Evolutionary conservation across 2,329 filamentous ascomycete genomes (phyloP).

Genomic region (Colletotrichum sp.): DNA sequence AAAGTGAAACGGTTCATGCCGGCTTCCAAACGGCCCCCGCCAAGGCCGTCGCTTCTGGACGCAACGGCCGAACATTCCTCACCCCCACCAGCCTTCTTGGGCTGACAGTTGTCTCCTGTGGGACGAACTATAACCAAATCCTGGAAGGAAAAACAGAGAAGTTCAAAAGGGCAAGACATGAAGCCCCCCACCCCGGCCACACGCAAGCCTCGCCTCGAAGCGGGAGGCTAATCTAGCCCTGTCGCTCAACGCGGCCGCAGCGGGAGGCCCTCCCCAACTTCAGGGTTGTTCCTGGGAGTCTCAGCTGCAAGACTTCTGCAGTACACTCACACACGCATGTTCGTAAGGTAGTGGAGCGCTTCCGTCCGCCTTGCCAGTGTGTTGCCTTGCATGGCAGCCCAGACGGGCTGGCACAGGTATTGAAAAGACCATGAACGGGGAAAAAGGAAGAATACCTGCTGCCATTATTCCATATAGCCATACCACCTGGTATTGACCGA

Average conservation of each 20-base stretch:
- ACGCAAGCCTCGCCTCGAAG: conserved; percentile 10
- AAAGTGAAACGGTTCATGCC: not conserved
- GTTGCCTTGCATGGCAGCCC: not conserved
- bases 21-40: not conserved
- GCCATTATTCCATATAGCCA: not conserved
- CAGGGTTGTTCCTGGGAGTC: conserved; percentile 8
- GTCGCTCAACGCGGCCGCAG: not conserved
- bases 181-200: conserved; percentile 41
- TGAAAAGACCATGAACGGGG: not conserved
- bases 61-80: not conserved
- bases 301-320: conserved; percentile 9
- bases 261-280: not conserved
- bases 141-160: not conserved
- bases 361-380: not conserved
- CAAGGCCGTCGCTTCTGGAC: not conserved
- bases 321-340: not conserved
- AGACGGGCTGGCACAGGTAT: not conserved
- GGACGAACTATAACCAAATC: conserved; percentile 37
- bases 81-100: not conserved
- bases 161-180: not conserved
- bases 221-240: conserved; percentile 5
- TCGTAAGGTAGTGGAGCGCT: conserved; percentile 1
- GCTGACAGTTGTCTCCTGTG: conserved; percentile 39
- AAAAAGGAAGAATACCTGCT: not conserved
- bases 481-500: not conserved